Evolutionary conservation across 1,284 basidiomycete species (phyloP), one percentile per base, ranked within the genome.

Genomic region (Ceratobasidium sp.): DNA sequence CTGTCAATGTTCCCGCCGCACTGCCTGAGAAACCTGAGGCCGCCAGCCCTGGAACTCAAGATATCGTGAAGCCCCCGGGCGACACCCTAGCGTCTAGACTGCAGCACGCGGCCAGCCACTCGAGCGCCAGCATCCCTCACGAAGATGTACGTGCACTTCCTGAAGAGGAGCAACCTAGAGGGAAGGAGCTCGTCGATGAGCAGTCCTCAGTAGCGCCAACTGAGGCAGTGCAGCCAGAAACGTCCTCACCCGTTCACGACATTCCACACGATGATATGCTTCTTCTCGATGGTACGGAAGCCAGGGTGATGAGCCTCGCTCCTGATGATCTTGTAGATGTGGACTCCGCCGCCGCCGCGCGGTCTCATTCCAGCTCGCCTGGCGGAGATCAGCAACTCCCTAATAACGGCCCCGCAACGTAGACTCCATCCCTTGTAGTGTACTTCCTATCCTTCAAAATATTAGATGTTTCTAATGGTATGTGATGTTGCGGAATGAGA

Each of bases 341-440:
- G 26, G 66, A 50, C 26, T 43, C 21, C 21, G 16, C 55, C 38
- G 30, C 18, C 32, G 52, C 66, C 66, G n/a, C 38, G 14, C 38
- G 38, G 46, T 44, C 66, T n/a, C 66, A 57, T 57, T 23, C 47
- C 38, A 57, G 38, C 54, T 69, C 66, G 28, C 63, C 63, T 30
- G 66, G 52, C 52, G 52, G 52, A 38, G 52, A 69, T 57, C 52
- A 57, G 26, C 38, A 38, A 57, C 41, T 35, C 18, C n/a, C 52
- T 26, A 23, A 44, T 43, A 43, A 61, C 23, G 58, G 23, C 58
- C 14, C 58, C 21, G 26, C 23, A 44, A 9, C 58, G 21, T 61
- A 61, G 58, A 61, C 43, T 61, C 13, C 58, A 61, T 44, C 58
- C 58, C 58, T 58, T 41, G 41, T 44, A 16, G 4, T 16, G 3